Evolutionary conservation across 164 flowering plant species (phyloP).

Genomic region (Brasenia schreberi): DNA sequence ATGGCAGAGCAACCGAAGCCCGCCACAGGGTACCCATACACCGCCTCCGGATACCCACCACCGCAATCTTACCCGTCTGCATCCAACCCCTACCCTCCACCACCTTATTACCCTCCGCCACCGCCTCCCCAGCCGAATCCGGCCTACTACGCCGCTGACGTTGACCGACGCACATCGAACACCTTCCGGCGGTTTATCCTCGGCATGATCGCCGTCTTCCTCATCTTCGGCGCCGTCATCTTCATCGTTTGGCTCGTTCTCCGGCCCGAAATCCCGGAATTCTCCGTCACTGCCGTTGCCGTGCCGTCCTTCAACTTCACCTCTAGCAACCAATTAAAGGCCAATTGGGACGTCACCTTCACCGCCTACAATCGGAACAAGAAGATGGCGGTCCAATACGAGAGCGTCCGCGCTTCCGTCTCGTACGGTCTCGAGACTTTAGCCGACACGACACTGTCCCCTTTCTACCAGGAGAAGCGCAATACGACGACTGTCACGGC

Average conservation of each 20-base stretch:
- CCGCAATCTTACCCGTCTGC: constrained; percentile 4
- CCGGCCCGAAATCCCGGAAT: constrained; percentile 54
- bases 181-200: constrained; percentile 14
- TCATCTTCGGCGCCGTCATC: constrained; percentile 13
- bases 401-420: constrained; percentile 10
- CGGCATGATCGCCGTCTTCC: constrained; percentile 5
- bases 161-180: background rate
- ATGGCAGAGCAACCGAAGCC: constrained; percentile 8
- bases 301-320: constrained; percentile 26
- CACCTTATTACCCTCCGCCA: constrained; percentile 5
- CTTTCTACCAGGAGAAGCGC: constrained; percentile 38
- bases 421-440: constrained; percentile 12
- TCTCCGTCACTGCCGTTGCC: constrained; percentile 34
- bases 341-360: constrained; percentile 23
- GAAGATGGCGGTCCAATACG: constrained; percentile 37
- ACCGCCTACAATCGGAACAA: constrained; percentile 48
- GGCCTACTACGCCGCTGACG: background rate
- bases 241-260: constrained; percentile 26
- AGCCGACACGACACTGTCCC: constrained; percentile 26
- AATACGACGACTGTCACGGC: constrained; percentile 23
- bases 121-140: constrained; percentile 4
- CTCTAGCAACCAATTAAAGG: constrained; percentile 18
- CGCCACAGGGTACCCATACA: constrained; percentile 10
- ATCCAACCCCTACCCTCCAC: constrained; percentile 2
- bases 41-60: constrained; percentile 4